Base-by-base conservation (phyloP, 371 early-diverging fungal species). In the Dinochytrium kinnereticum region DNA sequence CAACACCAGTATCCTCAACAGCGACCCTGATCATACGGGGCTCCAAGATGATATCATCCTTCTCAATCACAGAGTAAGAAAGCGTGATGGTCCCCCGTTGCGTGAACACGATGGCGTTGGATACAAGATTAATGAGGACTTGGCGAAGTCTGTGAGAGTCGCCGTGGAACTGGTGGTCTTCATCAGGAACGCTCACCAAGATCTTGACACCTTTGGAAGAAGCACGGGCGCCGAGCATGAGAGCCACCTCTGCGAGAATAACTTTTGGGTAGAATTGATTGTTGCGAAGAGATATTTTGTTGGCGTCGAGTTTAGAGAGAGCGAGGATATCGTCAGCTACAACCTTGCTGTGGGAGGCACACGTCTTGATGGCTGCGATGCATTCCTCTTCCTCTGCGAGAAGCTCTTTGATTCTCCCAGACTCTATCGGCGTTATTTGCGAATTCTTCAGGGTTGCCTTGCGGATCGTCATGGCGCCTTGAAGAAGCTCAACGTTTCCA, bases 1-100 rank as follows among this genome's bases (percentile, higher is more conserved):
- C 89, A 49, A 89, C 86, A 30, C 91, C 91, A 0, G 90, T 86
- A 69, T 90, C 91, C 59, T 70, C 76, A 17, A 90, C 89, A 7
- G 84, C 74, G 51, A 88, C 79, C 26, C 82, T 31, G 50, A 24
- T 26, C 37, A 24, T 64, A 31, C 24, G 7, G 57, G 57, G 21
- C 15, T 19, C 13, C 57, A 10, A 15, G 15, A 26, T 30, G 10
- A 15, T 26, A 5, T 57, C 24, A 10, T 5, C 10, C 7, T 57
- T 7, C 24, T 57, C 57, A 57, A 57, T 26, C 24, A 30, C 28
- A 10, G 19, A 17, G 15, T 19, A 26, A 13, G 67, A 2, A 2
- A 66, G n/a, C 5, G 44, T 40, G 44, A 66, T 44, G 24, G 1
- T 44, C 39, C 69, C 67, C 3, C 37, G 3, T 37, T 59, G 38